These are phyloP conservation scores for Phytophthora chlamydospora DNA, from an alignment of 352 stramenopile genomes.

Conservation along the genomic window DNA sequence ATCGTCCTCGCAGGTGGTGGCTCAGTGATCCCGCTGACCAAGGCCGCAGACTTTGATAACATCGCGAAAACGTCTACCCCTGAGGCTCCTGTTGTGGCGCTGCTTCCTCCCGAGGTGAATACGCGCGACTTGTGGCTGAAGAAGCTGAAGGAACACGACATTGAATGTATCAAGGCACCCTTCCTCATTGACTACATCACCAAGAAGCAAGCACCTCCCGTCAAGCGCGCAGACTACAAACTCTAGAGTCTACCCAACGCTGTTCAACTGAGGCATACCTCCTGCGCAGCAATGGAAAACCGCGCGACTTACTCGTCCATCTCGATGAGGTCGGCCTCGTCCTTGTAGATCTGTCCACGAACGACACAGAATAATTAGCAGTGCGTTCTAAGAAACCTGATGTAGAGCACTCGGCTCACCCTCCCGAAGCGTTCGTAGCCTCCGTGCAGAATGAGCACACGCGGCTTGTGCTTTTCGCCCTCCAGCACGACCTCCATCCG, in stretches of 20 bases:
- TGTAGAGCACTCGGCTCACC: constrained; percentile 30
- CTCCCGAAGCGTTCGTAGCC: constrained; percentile 72
- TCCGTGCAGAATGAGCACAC: constrained; percentile 72
- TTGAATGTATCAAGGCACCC: constrained; percentile 76
- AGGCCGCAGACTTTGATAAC: constrained; percentile 52
- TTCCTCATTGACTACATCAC: constrained; percentile 90
- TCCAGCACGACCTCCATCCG: constrained; percentile 63
- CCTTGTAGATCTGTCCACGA: constrained; percentile 54
- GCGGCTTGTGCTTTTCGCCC: constrained; percentile 48
- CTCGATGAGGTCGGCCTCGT: constrained; percentile 50
- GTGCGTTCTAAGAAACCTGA: constrained; percentile 8
- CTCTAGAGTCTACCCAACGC: constrained; percentile 39
- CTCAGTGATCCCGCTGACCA: constrained; percentile 61
- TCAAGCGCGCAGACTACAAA: constrained; percentile 56
- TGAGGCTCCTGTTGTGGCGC: constrained; percentile 58
- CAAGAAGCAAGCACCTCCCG: constrained; percentile 71
- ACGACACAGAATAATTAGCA: constrained; percentile 23
- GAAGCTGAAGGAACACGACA: constrained; percentile 63
- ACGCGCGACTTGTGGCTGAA: constrained; percentile 75
- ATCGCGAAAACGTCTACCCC: constrained; percentile 42
- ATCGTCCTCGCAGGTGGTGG: constrained; percentile 67
- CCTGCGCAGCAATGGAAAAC: neutral
- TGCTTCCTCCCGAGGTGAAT: constrained; percentile 60
- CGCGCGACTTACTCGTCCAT: constrained; percentile 27
- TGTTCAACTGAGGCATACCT: constrained; percentile 6